Conservation (phyloP, 2,329 filamentous ascomycete species). For the Aspergillus hortae region DNA sequence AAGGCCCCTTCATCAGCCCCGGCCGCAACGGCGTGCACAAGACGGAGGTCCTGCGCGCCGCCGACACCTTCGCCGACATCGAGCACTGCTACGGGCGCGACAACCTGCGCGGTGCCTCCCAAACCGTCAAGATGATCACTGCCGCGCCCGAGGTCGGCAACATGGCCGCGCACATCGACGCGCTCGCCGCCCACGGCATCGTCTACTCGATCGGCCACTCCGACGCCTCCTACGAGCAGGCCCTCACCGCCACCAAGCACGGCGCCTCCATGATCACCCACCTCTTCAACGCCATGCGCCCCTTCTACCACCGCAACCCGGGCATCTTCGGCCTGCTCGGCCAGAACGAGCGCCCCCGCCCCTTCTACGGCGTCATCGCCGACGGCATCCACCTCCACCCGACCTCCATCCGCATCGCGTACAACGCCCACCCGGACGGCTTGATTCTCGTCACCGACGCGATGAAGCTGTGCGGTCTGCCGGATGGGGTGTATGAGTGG, state of each 20-base stretch:
- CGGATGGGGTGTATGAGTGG: conserved; percentile 82
- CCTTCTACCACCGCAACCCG: conserved; percentile 85
- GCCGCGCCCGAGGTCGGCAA: conserved; percentile 76
- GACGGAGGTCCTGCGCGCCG: conserved; percentile 64
- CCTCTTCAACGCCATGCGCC: conserved; percentile 90
- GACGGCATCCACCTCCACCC: conserved; percentile 90
- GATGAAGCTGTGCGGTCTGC: conserved; percentile 80
- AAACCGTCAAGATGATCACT: conserved; percentile 72
- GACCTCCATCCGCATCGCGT: conserved; percentile 84
- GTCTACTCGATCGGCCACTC: conserved; percentile 81
- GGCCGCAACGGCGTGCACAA: conserved; percentile 86
- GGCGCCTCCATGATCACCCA: conserved; percentile 90
- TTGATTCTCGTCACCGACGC: conserved; percentile 90
- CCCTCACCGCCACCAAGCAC: conserved; percentile 64
- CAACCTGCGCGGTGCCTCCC: conserved; percentile 52
- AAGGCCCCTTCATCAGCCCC: conserved; percentile 82
- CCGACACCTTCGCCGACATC: conserved; percentile 59
- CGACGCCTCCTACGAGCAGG: conserved; percentile 81
- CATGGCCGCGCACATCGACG: conserved; percentile 66
- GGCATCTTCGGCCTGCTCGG: conserved; percentile 85
- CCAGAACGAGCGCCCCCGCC: conserved; percentile 53
- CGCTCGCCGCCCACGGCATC: conserved; percentile 63
- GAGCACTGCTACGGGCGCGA: conserved; percentile 57
- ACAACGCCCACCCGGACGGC: conserved; percentile 77
- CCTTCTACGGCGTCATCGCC: conserved; percentile 84